These are phyloP conservation scores for Elasticomyces elasticus DNA, from an alignment of 495 filamentous ascomycete genomes.

Conservation along the genomic window DNA sequence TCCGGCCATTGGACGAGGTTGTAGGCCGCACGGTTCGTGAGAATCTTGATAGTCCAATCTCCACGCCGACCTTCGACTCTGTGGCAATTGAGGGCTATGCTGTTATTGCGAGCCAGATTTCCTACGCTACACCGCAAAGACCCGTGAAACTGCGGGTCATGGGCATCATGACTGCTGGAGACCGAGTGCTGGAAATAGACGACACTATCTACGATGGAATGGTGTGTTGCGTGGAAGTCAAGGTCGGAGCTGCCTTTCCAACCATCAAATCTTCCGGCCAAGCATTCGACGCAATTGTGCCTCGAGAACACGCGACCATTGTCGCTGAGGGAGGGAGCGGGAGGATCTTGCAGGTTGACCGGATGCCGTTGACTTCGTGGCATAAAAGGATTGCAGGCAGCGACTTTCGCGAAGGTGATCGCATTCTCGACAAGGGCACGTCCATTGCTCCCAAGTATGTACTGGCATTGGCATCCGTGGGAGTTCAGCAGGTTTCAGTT, in stretches of 20 bases:
- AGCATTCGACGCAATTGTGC: conserved; percentile 2
- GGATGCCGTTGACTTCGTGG: conserved; percentile 1
- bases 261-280: neutral
- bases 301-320: conserved; percentile 1
- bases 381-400: conserved; percentile 11
- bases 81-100: conserved; percentile 9
- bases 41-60: conserved; percentile 5
- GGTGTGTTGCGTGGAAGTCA: conserved; percentile 7
- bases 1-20: neutral
- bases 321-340: neutral
- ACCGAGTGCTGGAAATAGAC: neutral
- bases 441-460: conserved; percentile 2
- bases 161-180: conserved; percentile 6
- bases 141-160: neutral
- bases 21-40: conserved; percentile 1
- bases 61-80: conserved; percentile 6
- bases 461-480: conserved; percentile 10
- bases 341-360: neutral
- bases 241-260: conserved; percentile 4
- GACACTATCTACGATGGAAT: neutral
- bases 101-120: neutral
- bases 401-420: conserved; percentile 3
- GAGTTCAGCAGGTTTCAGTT: neutral
- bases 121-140: neutral
- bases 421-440: conserved; percentile 1